A percentile compares a stretch with the other conserved stretches of the same genome.
Evolutionary conservation across 2,329 filamentous ascomycete species (phyloP).

Genomic region (Fusarium sp.): DNA sequence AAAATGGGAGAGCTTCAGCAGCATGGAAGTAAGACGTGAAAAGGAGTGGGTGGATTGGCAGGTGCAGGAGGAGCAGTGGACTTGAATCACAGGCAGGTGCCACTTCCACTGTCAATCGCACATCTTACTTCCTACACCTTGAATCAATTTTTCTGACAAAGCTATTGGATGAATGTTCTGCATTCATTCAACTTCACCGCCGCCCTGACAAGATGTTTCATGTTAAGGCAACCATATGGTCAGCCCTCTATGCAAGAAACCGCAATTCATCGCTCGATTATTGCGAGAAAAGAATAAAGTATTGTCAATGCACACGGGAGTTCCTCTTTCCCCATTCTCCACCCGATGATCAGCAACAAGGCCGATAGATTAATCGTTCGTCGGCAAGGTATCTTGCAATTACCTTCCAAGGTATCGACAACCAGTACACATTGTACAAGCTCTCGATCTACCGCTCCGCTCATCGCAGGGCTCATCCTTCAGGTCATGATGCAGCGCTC

Average conservation of each 20-base stretch:
- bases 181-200: not conserved
- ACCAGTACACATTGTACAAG: not conserved
- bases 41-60: not conserved
- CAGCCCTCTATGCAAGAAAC: slow-evolving; percentile 24
- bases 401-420: not conserved
- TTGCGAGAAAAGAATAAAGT: not conserved
- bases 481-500: slow-evolving; percentile 23
- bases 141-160: not conserved
- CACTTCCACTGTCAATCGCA: not conserved
- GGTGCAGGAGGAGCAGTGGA: too few species aligned
- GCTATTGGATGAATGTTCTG: not conserved
- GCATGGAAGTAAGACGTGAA: too few species aligned
- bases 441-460: not conserved
- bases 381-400: not conserved
- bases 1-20: too few species aligned
- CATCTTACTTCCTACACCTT: not conserved
- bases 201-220: not conserved
- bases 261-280: slow-evolving; percentile 10
- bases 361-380: slow-evolving; percentile 6
- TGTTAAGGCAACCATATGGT: not conserved
- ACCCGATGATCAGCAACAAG: not conserved
- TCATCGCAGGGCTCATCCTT: slow-evolving; percentile 19
- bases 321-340: slow-evolving; percentile 17
- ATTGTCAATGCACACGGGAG: slow-evolving; percentile 24
- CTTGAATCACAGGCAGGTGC: not conserved